Evolutionary conservation across 2,329 filamentous ascomycete species (phyloP).

Genomic region (Endoconidiophora polonica): DNA sequence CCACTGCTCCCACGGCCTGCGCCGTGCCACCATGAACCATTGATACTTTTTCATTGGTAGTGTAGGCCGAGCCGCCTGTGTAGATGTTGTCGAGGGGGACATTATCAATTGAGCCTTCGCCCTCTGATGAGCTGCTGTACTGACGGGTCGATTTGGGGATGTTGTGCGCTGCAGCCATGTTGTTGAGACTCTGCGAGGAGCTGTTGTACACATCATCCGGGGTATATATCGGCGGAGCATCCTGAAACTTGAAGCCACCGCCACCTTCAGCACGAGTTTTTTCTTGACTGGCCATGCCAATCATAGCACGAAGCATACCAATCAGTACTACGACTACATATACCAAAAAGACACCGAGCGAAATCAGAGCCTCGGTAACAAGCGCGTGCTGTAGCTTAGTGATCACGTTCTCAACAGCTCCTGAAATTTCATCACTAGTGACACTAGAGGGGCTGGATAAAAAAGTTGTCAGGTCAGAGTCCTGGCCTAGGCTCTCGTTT

Average conservation of each 20-base stretch:
- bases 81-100: neutral
- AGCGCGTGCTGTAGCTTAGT: constrained; percentile 51
- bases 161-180: neutral
- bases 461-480: constrained; percentile 49
- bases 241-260: constrained; percentile 3
- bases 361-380: constrained; percentile 63
- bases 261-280: constrained; percentile 31
- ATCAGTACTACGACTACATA: constrained; percentile 65
- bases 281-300: constrained; percentile 41
- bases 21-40: neutral
- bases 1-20: neutral
- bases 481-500: constrained; percentile 38
- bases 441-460: constrained; percentile 58
- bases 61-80: neutral
- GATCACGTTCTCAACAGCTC: constrained; percentile 54
- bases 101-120: neutral
- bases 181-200: neutral
- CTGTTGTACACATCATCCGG: neutral
- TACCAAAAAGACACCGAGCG: constrained; percentile 52
- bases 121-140: no score
- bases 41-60: constrained; percentile 9
- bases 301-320: constrained; percentile 50
- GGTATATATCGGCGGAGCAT: constrained; percentile 7
- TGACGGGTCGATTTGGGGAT: neutral
- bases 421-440: constrained; percentile 67